A percentile compares a stretch with the other conserved stretches of the same genome.
phyloP scores from a whole-genome alignment of 306 rosid genomes.

The Ochetophila trinervis region DNA sequence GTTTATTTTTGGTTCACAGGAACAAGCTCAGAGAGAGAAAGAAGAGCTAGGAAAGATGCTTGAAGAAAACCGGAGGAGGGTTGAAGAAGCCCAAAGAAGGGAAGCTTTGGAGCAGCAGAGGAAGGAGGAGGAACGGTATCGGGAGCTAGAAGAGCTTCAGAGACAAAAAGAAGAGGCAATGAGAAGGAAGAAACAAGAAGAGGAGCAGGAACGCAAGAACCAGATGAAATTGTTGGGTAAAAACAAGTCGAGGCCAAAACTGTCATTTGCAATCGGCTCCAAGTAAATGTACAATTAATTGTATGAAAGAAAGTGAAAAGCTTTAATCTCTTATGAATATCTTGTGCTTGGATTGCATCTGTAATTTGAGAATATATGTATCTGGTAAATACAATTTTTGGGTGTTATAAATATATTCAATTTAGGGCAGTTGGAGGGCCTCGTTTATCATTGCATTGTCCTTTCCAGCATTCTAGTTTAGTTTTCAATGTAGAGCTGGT shows the following conservation, averaged over 20 bases:
- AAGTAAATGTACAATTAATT: slow-evolving; percentile 32
- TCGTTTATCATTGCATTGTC: no score
- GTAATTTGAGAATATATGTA: no score
- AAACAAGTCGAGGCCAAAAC: slow-evolving; percentile 88
- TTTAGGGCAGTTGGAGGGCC: no score
- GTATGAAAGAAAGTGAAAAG: no score
- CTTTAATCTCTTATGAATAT: neutral
- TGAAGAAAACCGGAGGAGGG: slow-evolving; percentile 86
- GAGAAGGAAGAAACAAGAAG: slow-evolving; percentile 83
- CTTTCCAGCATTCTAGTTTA: no score
- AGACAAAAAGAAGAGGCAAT: slow-evolving; percentile 92
- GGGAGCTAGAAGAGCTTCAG: slow-evolving; percentile 96
- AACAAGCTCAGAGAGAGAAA: slow-evolving; percentile 74
- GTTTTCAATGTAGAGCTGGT: no score
- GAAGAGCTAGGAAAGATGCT: slow-evolving; percentile 90
- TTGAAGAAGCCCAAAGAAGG: slow-evolving; percentile 85
- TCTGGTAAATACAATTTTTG: no score
- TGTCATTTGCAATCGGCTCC: slow-evolving; percentile 94
- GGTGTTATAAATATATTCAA: no score
- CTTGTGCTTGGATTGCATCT: no score
- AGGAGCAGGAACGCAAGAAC: slow-evolving; percentile 76
- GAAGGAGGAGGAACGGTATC: slow-evolving; percentile 91
- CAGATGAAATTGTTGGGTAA: slow-evolving; percentile 92
- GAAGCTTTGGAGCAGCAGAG: slow-evolving; percentile 88
- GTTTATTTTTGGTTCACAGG: slow-evolving; percentile 38